Percentiles rank a stretch among this genome's conserved stretches.
Evolutionary conservation across 129 eudicot species (phyloP).

Genomic region (Smallanthus sonchifolius): DNA sequence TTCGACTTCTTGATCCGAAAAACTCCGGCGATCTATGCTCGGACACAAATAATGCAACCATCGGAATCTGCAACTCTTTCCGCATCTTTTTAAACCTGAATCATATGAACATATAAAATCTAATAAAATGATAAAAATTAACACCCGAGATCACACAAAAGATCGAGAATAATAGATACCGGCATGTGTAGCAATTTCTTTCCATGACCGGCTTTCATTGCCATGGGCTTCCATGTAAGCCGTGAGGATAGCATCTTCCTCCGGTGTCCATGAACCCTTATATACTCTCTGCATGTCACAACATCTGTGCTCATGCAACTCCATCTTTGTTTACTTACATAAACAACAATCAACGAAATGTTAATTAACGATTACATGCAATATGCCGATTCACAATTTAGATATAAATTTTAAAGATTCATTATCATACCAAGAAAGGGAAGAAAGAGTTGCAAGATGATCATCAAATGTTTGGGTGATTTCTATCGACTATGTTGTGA

Average conservation of each 20-base stretch:
- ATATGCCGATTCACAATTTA: neutral
- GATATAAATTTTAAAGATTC: neutral
- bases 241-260: constrained; percentile 2
- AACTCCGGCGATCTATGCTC: neutral
- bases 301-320: constrained; percentile 9
- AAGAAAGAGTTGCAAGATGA: neutral
- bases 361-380: too few species aligned
- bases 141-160: neutral
- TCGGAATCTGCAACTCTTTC: constrained; percentile 10
- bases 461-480: too few species aligned
- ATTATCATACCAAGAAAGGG: neutral
- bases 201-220: neutral
- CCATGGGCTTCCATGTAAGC: constrained; percentile 1
- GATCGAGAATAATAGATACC: neutral
- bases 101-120: neutral
- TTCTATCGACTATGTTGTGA: neutral
- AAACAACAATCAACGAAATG: neutral
- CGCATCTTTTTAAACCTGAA: constrained; percentile 10
- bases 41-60: constrained; percentile 10
- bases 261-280: constrained; percentile 6
- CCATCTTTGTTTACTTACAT: neutral
- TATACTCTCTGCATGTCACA: neutral
- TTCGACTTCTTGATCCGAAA: neutral
- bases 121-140: neutral
- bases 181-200: neutral